Evolutionary conservation across 495 filamentous ascomycete species (phyloP).

Genomic region (Thermothielavioides terrestris): DNA sequence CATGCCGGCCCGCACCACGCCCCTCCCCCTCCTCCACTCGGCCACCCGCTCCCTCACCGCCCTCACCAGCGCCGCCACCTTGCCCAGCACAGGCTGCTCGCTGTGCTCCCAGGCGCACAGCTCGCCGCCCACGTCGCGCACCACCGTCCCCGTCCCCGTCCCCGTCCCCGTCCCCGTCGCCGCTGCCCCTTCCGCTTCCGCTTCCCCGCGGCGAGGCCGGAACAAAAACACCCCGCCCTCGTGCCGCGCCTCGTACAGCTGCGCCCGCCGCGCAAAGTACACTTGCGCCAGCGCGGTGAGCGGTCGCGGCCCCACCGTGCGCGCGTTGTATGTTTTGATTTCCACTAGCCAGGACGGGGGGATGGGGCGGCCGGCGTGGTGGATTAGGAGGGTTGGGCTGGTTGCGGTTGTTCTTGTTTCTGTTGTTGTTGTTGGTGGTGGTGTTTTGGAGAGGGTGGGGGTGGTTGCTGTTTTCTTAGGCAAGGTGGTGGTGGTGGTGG

Average conservation of each 20-base stretch:
- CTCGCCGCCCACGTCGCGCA: conserved; percentile 2
- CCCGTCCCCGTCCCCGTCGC: background rate
- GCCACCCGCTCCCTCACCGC: conserved; percentile 1
- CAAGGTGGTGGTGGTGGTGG: background rate
- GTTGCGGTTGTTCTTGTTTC: no score
- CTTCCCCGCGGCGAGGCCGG: no score
- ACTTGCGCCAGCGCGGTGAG: conserved; percentile 15
- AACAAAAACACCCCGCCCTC: conserved; percentile 6
- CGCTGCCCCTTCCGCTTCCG: no score
- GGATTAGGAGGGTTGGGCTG: conserved; percentile 1
- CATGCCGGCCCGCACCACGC: conserved; percentile 4
- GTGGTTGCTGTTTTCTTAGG: no score
- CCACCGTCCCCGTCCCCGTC: no score
- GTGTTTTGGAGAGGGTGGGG: background rate
- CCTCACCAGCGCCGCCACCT: conserved; percentile 13
- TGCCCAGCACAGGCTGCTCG: conserved; percentile 6
- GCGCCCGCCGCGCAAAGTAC: conserved; percentile 13
- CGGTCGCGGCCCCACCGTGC: no score
- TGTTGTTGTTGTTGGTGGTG: background rate
- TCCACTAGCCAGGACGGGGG: conserved; percentile 17
- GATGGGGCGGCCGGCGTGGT: conserved; percentile 9
- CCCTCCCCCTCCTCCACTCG: background rate
- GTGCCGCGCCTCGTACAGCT: conserved; percentile 17
- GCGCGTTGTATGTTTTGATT: conserved; percentile 15
- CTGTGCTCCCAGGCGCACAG: conserved; percentile 10